Evolutionary conservation across 2,329 filamentous ascomycete species (phyloP).

Genomic region (Penicillium sp.): DNA sequence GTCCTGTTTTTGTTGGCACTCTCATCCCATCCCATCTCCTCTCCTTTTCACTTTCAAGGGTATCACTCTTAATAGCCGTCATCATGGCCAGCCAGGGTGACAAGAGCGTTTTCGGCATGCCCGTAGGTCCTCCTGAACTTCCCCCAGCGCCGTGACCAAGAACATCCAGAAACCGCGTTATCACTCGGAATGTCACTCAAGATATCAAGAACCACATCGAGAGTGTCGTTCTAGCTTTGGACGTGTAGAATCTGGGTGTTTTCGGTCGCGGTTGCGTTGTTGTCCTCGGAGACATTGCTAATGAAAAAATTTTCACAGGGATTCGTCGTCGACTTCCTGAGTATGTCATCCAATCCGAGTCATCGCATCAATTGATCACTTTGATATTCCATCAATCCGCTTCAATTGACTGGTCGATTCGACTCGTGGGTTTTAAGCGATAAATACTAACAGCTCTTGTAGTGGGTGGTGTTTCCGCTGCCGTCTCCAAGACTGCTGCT

Average conservation of each 20-base stretch:
- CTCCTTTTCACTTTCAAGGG: constrained; percentile 46
- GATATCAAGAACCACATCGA: background rate
- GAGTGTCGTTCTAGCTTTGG: background rate
- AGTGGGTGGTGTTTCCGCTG: constrained; percentile 99
- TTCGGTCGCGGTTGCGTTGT: constrained; percentile 10
- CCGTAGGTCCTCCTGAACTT: constrained; percentile 44
- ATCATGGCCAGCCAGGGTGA: constrained; percentile 55
- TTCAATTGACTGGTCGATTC: background rate
- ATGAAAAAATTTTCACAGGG: constrained; percentile 60
- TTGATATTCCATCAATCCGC: constrained; percentile 18
- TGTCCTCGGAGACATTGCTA: constrained; percentile 28
- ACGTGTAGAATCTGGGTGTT: background rate
- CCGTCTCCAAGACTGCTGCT: constrained; percentile 99
- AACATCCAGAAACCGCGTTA: constrained; percentile 17
- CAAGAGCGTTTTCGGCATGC: constrained; percentile 61
- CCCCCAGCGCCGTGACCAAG: constrained; percentile 20
- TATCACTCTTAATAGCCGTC: constrained; percentile 48
- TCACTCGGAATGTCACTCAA: constrained; percentile 5
- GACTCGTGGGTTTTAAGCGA: background rate
- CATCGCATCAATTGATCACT: constrained; percentile 8
- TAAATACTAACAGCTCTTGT: constrained; percentile 50
- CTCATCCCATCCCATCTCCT: constrained; percentile 39
- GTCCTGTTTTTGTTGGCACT: constrained; percentile 40
- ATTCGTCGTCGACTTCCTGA: constrained; percentile 98
- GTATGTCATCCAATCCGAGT: constrained; percentile 65